phyloP scores from a whole-genome alignment of 306 rosid genomes.

The Acacia crassicarpa region DNA sequence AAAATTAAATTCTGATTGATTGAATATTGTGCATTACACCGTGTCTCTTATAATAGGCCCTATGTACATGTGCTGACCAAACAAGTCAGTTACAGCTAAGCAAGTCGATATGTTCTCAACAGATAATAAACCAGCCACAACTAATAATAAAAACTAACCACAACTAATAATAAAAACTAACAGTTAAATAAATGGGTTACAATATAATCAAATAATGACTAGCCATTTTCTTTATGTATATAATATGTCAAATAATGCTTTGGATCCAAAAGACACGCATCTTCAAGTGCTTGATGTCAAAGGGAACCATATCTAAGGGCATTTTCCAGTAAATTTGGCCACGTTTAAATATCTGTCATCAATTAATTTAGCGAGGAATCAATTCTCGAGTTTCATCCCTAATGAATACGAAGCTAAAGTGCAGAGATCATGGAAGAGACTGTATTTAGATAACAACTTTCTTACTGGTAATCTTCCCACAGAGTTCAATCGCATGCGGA shows the following conservation, averaged over 20 bases:
- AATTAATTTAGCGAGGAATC: conserved; percentile 44
- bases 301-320: conserved; percentile 42
- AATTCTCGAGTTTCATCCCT: conserved; percentile 38
- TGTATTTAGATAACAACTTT: conserved; percentile 46
- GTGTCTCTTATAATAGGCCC: too few relatives aligned
- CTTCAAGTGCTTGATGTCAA: conserved; percentile 47
- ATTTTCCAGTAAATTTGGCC: conserved; percentile 47
- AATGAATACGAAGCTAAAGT: conserved; percentile 39
- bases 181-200: too few relatives aligned
- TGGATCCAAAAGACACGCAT: neutral
- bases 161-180: too few relatives aligned
- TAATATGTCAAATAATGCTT: neutral
- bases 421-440: conserved; percentile 32
- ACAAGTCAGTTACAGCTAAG: too few relatives aligned
- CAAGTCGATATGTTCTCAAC: too few relatives aligned
- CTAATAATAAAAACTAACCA: too few relatives aligned
- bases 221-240: too few relatives aligned
- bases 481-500: conserved; percentile 25
- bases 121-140: too few relatives aligned
- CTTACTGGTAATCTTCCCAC: conserved; percentile 41
- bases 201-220: too few relatives aligned
- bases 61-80: too few relatives aligned
- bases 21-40: too few relatives aligned
- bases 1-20: too few relatives aligned
- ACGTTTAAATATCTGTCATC: conserved; percentile 29